phyloP scores from a whole-genome alignment of 306 rosid species.

The Cyamopsis tetragonoloba region DNA sequence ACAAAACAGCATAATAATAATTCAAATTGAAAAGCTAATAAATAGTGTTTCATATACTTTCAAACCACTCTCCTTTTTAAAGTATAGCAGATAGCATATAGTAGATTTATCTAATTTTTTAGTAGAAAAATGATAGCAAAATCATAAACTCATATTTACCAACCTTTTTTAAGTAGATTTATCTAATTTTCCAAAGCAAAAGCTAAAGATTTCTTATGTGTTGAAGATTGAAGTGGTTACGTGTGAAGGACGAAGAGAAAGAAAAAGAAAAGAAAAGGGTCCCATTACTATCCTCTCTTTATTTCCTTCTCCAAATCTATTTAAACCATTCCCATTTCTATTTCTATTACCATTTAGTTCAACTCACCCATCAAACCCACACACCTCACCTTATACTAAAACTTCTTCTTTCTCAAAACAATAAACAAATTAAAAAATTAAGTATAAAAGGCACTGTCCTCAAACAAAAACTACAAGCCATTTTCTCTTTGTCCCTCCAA shows the following conservation, averaged over 20 bases:
- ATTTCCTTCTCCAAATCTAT: constrained; percentile 35
- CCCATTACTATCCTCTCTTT: constrained; percentile 11
- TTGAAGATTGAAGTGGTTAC: background rate
- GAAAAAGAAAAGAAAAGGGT: constrained; percentile 18
- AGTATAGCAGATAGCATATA: too few relatives aligned
- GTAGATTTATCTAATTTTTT: too few relatives aligned
- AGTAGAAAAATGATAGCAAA: too few relatives aligned
- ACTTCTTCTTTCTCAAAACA: background rate
- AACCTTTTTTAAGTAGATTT: too few relatives aligned
- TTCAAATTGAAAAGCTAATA: too few relatives aligned
- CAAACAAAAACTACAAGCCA: background rate
- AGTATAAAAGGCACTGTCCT: constrained; percentile 13
- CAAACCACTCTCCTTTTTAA: too few relatives aligned
- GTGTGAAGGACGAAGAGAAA: constrained; percentile 17
- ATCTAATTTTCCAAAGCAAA: constrained; percentile 26
- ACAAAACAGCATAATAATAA: too few relatives aligned
- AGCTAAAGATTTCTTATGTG: background rate
- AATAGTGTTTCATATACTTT: too few relatives aligned
- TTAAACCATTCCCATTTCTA: constrained; percentile 26
- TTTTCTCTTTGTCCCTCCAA: background rate
- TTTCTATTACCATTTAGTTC: constrained; percentile 7
- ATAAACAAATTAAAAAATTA: background rate
- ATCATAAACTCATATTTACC: too few relatives aligned
- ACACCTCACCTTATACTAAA: constrained; percentile 14
- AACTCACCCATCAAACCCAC: constrained; percentile 21